phyloP scores from a whole-genome alignment of 306 rosid genomes.

The Urtica urens region DNA sequence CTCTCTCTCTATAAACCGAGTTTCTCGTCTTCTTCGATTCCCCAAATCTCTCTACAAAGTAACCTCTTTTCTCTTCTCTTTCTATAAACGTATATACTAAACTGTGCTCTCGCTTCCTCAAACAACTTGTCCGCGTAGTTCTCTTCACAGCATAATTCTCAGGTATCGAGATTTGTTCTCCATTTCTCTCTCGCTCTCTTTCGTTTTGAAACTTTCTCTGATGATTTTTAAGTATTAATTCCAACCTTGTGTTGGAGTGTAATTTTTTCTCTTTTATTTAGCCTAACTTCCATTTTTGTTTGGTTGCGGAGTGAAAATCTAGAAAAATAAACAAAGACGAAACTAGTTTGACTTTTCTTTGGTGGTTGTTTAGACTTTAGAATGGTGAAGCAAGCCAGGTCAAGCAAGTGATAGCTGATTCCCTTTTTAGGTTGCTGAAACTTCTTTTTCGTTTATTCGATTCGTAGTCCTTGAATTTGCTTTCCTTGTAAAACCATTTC shows the following conservation, averaged over 20 bases:
- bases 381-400: slow-evolving; percentile 8
- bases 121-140: too few relatives aligned
- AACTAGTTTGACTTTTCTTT: neutral
- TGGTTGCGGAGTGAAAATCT: slow-evolving; percentile 1
- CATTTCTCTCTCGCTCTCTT: too few relatives aligned
- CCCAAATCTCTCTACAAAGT: slow-evolving; percentile 10
- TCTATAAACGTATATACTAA: slow-evolving; percentile 10
- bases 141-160: too few relatives aligned
- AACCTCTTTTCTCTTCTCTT: slow-evolving; percentile 11
- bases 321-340: neutral
- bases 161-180: too few relatives aligned
- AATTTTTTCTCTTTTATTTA: slow-evolving; percentile 1
- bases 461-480: neutral
- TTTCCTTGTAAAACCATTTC: slow-evolving; percentile 7
- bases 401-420: slow-evolving; percentile 5
- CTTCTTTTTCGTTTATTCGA: slow-evolving; percentile 1
- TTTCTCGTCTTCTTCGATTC: slow-evolving; percentile 10
- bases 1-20: slow-evolving; percentile 23
- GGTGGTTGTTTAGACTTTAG: slow-evolving; percentile 14
- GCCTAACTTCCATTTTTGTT: slow-evolving; percentile 23
- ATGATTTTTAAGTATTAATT: too few relatives aligned
- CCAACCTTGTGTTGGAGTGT: too few relatives aligned
- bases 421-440: neutral
- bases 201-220: too few relatives aligned
- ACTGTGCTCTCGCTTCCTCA: neutral